phyloP scores from a whole-genome alignment of 73 alveolate genomes.

The Loxodes magnus region DNA sequence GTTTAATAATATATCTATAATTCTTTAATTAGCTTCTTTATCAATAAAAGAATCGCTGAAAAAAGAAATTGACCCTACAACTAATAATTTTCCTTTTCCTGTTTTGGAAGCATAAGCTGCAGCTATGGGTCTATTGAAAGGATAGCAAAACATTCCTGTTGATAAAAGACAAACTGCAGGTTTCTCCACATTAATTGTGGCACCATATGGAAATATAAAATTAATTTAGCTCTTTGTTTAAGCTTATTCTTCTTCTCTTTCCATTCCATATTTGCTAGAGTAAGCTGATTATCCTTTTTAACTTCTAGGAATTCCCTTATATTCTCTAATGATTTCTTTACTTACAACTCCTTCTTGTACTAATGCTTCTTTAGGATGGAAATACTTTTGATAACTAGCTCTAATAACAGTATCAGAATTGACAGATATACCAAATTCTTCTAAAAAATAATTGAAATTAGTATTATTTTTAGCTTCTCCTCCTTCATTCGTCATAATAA shows the following conservation, averaged over 20 bases:
- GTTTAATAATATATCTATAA: constrained; percentile 63
- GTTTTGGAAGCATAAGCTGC: constrained; percentile 10
- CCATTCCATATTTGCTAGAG: not conserved
- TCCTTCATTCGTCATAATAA: constrained; percentile 75
- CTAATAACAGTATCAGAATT: constrained; percentile 85
- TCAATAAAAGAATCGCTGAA: constrained; percentile 42
- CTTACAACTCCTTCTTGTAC: constrained; percentile 60
- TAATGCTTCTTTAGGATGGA: constrained; percentile 89
- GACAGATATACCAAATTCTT: constrained; percentile 72
- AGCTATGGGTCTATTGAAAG: constrained; percentile 48
- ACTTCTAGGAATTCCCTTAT: not conserved
- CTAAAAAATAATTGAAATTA: constrained; percentile 69
- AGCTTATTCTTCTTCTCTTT: not conserved
- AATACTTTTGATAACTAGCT: constrained; percentile 65
- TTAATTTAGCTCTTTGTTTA: constrained; percentile 10
- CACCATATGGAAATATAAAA: constrained; percentile 88
- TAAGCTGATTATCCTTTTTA: constrained; percentile 26
- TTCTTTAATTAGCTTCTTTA: constrained; percentile 43
- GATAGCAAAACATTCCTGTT: constrained; percentile 84
- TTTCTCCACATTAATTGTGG: constrained; percentile 64
- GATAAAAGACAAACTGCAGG: constrained; percentile 67
- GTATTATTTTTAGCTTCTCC: constrained; percentile 75
- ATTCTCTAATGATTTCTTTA: constrained; percentile 24
- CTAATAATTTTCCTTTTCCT: constrained; percentile 36
- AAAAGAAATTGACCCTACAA: constrained; percentile 32